Percentiles rank a stretch among this genome's conserved stretches.
Evolutionary conservation across 805 yeast genomes (phyloP).

Genomic region (Lachancea waltii): DNA sequence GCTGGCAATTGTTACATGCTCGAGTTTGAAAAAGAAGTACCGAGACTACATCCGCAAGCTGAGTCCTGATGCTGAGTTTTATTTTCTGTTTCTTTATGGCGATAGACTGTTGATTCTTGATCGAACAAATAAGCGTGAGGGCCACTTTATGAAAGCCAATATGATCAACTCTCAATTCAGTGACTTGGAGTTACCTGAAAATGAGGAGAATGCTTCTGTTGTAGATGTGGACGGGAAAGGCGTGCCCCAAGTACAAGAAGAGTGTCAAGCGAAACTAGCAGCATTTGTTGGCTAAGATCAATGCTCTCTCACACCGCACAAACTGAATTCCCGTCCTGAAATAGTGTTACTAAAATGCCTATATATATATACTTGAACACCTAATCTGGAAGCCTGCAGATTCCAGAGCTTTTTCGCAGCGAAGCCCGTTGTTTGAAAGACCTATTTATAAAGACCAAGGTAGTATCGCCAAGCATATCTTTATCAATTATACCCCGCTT

Average conservation of each 20-base stretch:
- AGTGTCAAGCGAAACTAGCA: constrained; percentile 10
- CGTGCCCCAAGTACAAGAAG: constrained; percentile 19
- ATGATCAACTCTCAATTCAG: constrained; percentile 79
- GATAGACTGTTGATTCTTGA: constrained; percentile 50
- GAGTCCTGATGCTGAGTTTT: constrained; percentile 36
- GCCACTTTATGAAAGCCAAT: constrained; percentile 81
- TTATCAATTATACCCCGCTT: no score
- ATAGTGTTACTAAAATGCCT: no score
- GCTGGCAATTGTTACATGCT: constrained; percentile 63
- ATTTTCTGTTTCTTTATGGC: constrained; percentile 64
- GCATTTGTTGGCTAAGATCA: constrained; percentile 1
- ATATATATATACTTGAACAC: no score
- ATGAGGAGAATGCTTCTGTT: constrained; percentile 27
- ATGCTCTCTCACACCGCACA: no score
- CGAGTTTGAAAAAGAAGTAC: constrained; percentile 71
- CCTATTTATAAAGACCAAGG: no score
- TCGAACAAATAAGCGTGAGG: constrained; percentile 58
- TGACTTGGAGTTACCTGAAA: constrained; percentile 63
- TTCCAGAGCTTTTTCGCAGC: no score
- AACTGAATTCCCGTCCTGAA: no score
- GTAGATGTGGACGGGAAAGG: constrained; percentile 28
- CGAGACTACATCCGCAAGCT: constrained; percentile 50
- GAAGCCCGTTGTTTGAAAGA: no score
- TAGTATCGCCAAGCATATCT: no score
- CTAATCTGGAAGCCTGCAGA: no score